Evolutionary conservation across 2,329 filamentous ascomycete genomes (phyloP).

Genomic region (Fusarium sp.): DNA sequence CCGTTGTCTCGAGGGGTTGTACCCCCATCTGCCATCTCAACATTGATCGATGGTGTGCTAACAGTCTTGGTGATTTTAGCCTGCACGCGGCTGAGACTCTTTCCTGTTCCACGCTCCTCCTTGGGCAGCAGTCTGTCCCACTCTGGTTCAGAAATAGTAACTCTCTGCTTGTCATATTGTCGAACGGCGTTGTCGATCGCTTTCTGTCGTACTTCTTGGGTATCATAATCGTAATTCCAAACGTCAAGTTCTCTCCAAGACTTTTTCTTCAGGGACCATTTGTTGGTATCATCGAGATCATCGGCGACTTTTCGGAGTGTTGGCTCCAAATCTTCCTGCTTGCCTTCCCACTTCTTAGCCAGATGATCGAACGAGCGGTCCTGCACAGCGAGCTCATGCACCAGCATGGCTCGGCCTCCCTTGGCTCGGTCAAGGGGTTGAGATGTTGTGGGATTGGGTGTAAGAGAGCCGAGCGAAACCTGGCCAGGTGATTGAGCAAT

Average conservation of each 20-base stretch:
- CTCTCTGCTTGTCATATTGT: constrained; percentile 68
- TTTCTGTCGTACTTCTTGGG: constrained; percentile 65
- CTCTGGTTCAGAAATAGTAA: constrained; percentile 65
- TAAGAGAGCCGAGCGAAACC: constrained; percentile 65
- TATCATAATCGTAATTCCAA: constrained; percentile 69
- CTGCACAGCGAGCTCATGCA: constrained; percentile 69
- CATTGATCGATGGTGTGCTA: constrained; percentile 60
- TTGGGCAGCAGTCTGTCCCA: constrained; percentile 71
- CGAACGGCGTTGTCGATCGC: constrained; percentile 71
- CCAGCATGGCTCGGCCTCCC: constrained; percentile 63
- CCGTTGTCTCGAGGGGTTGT: constrained; percentile 54
- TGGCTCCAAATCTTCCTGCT: constrained; percentile 63
- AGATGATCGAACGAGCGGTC: constrained; percentile 64
- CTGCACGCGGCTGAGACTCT: constrained; percentile 70
- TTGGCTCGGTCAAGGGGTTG: constrained; percentile 65
- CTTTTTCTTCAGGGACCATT: constrained; percentile 66
- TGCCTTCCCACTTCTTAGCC: constrained; percentile 61
- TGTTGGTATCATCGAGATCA: constrained; percentile 59
- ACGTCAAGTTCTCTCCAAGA: constrained; percentile 74
- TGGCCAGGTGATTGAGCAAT: constrained; percentile 67
- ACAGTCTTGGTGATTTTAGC: constrained; percentile 64
- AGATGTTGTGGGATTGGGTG: constrained; percentile 61
- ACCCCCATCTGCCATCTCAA: constrained; percentile 62
- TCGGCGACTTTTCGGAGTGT: constrained; percentile 70
- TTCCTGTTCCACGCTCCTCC: constrained; percentile 68